These are phyloP conservation scores for Nepenthes alata DNA, from an alignment of 179 eudicot genomes.

Conservation along the genomic window DNA sequence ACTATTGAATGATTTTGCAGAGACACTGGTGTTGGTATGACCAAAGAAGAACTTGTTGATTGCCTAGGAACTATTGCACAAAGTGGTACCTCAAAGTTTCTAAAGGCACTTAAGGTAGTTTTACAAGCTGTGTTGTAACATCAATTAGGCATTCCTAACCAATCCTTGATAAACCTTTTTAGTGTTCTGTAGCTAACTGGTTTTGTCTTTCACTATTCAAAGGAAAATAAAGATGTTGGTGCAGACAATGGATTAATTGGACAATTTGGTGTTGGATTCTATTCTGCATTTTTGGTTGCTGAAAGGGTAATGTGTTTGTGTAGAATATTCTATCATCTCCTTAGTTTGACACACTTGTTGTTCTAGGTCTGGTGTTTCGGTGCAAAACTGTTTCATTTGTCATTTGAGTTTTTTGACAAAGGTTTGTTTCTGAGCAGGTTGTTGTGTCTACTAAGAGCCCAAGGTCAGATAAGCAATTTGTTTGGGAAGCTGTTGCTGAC, in stretches of 20 bases:
- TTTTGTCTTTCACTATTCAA: background rate
- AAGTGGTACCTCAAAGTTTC: constrained; percentile 92
- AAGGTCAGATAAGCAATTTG: constrained; percentile 75
- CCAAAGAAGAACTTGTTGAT: constrained; percentile 84
- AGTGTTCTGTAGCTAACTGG: background rate
- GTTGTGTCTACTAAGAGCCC: constrained; percentile 90
- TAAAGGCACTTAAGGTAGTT: constrained; percentile 78
- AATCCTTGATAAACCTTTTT: background rate
- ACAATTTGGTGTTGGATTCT: constrained; percentile 99
- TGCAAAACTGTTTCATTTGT: background rate
- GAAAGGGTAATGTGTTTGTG: constrained; percentile 43
- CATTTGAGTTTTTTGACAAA: background rate
- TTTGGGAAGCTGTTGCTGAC: constrained; percentile 89
- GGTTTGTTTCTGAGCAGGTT: constrained; percentile 33
- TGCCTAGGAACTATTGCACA: constrained; percentile 98
- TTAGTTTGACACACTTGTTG: background rate
- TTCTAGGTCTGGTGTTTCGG: background rate
- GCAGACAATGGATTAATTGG: constrained; percentile 85
- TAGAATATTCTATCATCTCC: background rate
- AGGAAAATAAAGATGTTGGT: constrained; percentile 89
- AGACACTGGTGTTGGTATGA: constrained; percentile 98
- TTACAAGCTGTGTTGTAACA: background rate
- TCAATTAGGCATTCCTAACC: no score
- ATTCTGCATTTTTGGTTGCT: constrained; percentile 96
- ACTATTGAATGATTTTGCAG: constrained; percentile 19